Conservation (phyloP, 352 stramenopile genomes). For the Phytophthora tubulina region DNA sequence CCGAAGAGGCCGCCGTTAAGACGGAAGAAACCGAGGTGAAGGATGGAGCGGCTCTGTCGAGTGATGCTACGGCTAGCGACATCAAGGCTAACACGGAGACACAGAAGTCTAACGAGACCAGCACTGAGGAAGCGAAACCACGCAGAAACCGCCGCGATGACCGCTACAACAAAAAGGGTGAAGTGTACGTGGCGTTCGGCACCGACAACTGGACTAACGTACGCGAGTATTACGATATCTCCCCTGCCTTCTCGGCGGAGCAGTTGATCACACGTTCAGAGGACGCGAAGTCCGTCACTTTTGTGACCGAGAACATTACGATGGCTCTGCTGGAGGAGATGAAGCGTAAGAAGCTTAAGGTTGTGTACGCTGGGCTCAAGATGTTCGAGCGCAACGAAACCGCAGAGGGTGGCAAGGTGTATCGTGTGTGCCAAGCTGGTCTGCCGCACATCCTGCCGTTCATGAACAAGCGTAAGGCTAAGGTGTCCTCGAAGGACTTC, state of each 20-base stretch:
- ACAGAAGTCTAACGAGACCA: conserved; percentile 25
- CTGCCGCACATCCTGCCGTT: conserved; percentile 87
- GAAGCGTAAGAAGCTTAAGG: conserved; percentile 88
- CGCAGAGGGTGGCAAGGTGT: conserved; percentile 71
- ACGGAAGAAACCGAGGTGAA: conserved; percentile 24
- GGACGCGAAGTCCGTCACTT: conserved; percentile 87
- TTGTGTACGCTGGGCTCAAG: conserved; percentile 93
- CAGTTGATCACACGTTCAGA: conserved; percentile 92
- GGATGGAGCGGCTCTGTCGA: conserved; percentile 21
- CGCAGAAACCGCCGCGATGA: conserved; percentile 57
- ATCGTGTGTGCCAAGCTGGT: conserved; percentile 92
- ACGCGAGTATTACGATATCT: conserved; percentile 84
- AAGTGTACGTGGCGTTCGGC: conserved; percentile 83
- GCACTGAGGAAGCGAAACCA: conserved; percentile 36
- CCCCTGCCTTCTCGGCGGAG: conserved; percentile 65
- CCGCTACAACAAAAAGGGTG: conserved; percentile 62
- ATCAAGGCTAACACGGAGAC: conserved; percentile 30
- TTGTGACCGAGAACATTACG: conserved; percentile 88
- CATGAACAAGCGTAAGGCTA: conserved; percentile 75
- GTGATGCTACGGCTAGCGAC: conserved; percentile 25
- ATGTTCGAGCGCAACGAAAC: conserved; percentile 93
- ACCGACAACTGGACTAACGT: conserved; percentile 66
- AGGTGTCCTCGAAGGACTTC: conserved; percentile 75
- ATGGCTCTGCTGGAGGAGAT: conserved; percentile 83
- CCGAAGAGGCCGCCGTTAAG: conserved; percentile 26